A percentile compares a stretch with the other conserved stretches of the same genome.
Conservation (phyloP, 495 filamentous ascomycete species). For the Articulospora tetracladia region DNA sequence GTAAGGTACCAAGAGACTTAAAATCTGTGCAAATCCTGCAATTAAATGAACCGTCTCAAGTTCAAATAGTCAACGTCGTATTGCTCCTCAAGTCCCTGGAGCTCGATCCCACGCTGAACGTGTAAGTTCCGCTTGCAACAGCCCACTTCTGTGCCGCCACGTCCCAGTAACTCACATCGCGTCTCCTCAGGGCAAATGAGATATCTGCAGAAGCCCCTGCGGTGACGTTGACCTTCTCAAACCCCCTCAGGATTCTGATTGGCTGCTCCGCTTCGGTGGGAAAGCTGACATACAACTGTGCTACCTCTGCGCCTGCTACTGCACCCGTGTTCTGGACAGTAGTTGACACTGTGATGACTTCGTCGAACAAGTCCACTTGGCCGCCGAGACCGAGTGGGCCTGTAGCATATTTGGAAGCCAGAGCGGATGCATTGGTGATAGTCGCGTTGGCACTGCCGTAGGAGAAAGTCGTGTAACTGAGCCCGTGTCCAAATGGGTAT, state of each 20-base stretch:
- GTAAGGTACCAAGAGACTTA: no score
- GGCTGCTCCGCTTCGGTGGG: conserved; percentile 55
- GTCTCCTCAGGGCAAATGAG: conserved; percentile 66
- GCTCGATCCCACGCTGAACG: conserved; percentile 38
- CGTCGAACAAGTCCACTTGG: conserved; percentile 73
- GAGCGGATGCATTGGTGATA: conserved; percentile 61
- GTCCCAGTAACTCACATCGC: conserved; percentile 78
- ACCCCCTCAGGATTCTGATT: conserved; percentile 58
- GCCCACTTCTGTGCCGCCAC: conserved; percentile 74
- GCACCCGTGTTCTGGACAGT: conserved; percentile 78
- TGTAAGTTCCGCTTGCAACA: conserved; percentile 39
- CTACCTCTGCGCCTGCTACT: conserved; percentile 69
- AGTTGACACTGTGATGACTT: conserved; percentile 67
- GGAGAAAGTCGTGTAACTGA: conserved; percentile 83
- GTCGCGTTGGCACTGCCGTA: conserved; percentile 50
- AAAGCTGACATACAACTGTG: conserved; percentile 70
- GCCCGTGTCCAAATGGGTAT: conserved; percentile 84
- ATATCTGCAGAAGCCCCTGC: conserved; percentile 55
- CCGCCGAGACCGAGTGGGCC: conserved; percentile 66
- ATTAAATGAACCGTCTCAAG: no score
- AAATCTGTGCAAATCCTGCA: no score
- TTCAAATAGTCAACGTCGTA: conserved; percentile 16
- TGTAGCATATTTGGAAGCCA: conserved; percentile 55
- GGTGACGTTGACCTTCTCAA: conserved; percentile 56
- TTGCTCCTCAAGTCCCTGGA: conserved; percentile 47